Conservation (phyloP, 1,139 yeast genomes). For the Sugiyamaella castrensis region DNA sequence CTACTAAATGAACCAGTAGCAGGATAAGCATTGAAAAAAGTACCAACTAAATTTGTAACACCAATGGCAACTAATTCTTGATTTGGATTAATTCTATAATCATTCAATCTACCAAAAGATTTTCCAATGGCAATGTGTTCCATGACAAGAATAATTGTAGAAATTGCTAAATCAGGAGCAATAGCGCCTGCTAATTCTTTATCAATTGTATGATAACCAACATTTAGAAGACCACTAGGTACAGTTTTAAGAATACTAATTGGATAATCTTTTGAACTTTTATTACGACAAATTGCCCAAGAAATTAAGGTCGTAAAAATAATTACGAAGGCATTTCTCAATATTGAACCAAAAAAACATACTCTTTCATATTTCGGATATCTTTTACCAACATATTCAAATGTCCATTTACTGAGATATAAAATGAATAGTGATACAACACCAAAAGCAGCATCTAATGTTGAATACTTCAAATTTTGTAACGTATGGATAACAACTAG, state of each 20-base stretch:
- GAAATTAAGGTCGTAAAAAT: slow-evolving; percentile 74
- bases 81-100: slow-evolving; percentile 85
- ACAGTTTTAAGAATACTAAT: slow-evolving; percentile 69
- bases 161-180: slow-evolving; percentile 80
- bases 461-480: slow-evolving; percentile 65
- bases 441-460: slow-evolving; percentile 86
- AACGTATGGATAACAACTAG: slow-evolving; percentile 66
- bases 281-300: slow-evolving; percentile 53
- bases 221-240: slow-evolving; percentile 76
- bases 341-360: slow-evolving; percentile 68
- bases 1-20: slow-evolving; percentile 96
- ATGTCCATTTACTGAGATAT: slow-evolving; percentile 61
- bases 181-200: slow-evolving; percentile 56
- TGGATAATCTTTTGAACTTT: slow-evolving; percentile 40
- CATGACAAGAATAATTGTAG: slow-evolving; percentile 73
- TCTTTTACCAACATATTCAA: slow-evolving; percentile 57
- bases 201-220: slow-evolving; percentile 70
- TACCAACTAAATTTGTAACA: slow-evolving; percentile 83
- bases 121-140: slow-evolving; percentile 94
- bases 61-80: slow-evolving; percentile 96
- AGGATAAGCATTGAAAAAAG: slow-evolving; percentile 90
- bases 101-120: slow-evolving; percentile 89
- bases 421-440: slow-evolving; percentile 66
- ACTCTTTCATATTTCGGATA: slow-evolving; percentile 56
- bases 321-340: slow-evolving; percentile 79